Evolutionary conservation across 495 filamentous ascomycete species (phyloP).

Genomic region (Gamarada debralockiae): DNA sequence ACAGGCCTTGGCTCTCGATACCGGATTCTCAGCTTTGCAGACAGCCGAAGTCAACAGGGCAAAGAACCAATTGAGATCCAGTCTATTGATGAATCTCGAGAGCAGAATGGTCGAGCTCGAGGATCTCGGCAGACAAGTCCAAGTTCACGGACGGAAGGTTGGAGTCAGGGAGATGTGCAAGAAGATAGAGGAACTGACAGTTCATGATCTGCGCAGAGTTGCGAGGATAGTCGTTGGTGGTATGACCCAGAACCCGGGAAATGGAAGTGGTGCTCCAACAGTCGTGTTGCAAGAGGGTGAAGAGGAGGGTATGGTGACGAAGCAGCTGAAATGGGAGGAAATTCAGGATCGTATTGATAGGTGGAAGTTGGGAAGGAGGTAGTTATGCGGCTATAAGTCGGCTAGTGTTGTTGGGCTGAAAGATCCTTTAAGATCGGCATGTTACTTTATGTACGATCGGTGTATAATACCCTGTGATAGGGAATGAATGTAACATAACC

Average conservation of each 20-base stretch:
- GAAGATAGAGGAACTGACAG: constrained; percentile 76
- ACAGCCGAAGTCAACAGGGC: constrained; percentile 83
- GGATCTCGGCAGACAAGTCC: constrained; percentile 92
- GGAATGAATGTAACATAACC: too few relatives aligned
- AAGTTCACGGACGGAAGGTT: constrained; percentile 89
- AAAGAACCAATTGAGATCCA: constrained; percentile 93
- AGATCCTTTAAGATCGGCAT: too few relatives aligned
- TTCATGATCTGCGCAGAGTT: constrained; percentile 81
- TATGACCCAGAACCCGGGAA: constrained; percentile 66
- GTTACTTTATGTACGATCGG: too few relatives aligned
- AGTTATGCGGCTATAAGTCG: too few relatives aligned
- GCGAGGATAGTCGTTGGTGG: constrained; percentile 77
- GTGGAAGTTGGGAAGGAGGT: constrained; percentile 79
- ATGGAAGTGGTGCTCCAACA: constrained; percentile 86
- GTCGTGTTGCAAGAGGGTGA: constrained; percentile 86
- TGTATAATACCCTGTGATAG: too few relatives aligned
- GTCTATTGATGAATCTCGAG: constrained; percentile 96
- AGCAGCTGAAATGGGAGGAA: constrained; percentile 73
- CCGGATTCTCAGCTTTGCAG: constrained; percentile 64
- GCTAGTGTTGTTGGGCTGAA: too few relatives aligned
- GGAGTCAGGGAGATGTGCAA: constrained; percentile 89
- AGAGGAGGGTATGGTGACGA: constrained; percentile 46
- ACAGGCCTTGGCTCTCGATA: constrained; percentile 67
- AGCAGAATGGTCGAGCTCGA: constrained; percentile 97
- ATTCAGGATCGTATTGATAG: constrained; percentile 79